phyloP scores from a whole-genome alignment of 2,329 filamentous ascomycete genomes.

The Albifimbria verrucaria region DNA sequence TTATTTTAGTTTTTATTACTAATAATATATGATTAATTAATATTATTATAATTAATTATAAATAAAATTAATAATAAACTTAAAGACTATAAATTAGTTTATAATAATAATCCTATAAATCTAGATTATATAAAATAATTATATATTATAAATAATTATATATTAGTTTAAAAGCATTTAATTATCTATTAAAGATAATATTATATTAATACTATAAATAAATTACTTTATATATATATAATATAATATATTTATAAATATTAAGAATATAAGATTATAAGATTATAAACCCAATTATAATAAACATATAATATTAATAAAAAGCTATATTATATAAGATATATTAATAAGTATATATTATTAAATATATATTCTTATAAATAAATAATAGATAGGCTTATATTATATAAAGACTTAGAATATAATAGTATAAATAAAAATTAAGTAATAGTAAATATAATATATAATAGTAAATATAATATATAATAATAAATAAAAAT shows the following conservation, averaged over 20 bases:
- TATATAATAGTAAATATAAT: background rate
- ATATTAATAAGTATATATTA: no score
- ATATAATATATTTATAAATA: no score
- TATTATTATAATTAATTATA: background rate
- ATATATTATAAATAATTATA: no score
- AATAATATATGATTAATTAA: background rate
- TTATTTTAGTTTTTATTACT: background rate
- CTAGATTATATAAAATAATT: background rate
- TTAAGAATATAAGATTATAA: no score
- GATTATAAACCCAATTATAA: no score
- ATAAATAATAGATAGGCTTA: no score
- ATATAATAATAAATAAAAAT: no score
- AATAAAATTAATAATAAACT: background rate
- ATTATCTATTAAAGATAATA: background rate
- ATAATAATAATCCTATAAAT: background rate
- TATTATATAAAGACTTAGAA: no score
- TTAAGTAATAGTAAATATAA: background rate
- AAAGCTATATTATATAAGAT: no score
- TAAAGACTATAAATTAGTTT: background rate
- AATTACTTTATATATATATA: background rate
- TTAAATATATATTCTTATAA: no score
- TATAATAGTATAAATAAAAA: background rate
- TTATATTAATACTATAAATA: slow-evolving; percentile 5
- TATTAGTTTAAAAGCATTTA: no score
- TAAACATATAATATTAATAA: no score